Evolutionary conservation across 768 basidiomycete species (phyloP).

Genomic region (Lepiota brunneoincarnata): DNA sequence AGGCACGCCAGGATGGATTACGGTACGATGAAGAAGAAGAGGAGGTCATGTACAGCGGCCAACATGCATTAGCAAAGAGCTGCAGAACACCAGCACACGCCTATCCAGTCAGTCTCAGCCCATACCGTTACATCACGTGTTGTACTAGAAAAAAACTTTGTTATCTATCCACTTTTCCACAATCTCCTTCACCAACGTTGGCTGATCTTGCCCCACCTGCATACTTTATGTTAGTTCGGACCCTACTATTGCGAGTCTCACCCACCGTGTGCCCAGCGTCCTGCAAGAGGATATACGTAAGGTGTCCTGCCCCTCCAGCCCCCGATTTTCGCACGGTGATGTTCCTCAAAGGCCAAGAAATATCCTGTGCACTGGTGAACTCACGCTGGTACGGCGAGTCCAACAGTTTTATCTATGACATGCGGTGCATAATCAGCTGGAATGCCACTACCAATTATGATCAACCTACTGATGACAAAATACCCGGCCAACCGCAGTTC

Average conservation of each 20-base stretch:
- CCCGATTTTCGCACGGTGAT: slow-evolving; percentile 24
- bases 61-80: neutral
- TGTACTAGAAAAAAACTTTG: slow-evolving; percentile 4
- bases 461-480: slow-evolving; percentile 21
- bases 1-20: neutral
- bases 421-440: neutral
- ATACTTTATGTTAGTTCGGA: neutral
- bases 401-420: slow-evolving; percentile 26
- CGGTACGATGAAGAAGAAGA: slow-evolving; percentile 2
- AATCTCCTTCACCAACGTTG: slow-evolving; percentile 17
- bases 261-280: slow-evolving; percentile 32
- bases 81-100: neutral
- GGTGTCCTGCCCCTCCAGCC: slow-evolving; percentile 29
- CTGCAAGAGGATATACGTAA: slow-evolving; percentile 29
- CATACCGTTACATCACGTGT: slow-evolving; percentile 12
- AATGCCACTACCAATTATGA: neutral
- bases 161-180: slow-evolving; percentile 19
- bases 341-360: slow-evolving; percentile 23
- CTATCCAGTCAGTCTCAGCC: slow-evolving; percentile 1
- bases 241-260: neutral
- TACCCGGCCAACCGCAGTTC: slow-evolving; percentile 27
- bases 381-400: slow-evolving; percentile 21
- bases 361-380: slow-evolving; percentile 23
- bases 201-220: slow-evolving; percentile 20
- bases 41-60: slow-evolving; percentile 5